Conservation (phyloP, 176 grass and related monocot species). For the Oryza punctata region DNA sequence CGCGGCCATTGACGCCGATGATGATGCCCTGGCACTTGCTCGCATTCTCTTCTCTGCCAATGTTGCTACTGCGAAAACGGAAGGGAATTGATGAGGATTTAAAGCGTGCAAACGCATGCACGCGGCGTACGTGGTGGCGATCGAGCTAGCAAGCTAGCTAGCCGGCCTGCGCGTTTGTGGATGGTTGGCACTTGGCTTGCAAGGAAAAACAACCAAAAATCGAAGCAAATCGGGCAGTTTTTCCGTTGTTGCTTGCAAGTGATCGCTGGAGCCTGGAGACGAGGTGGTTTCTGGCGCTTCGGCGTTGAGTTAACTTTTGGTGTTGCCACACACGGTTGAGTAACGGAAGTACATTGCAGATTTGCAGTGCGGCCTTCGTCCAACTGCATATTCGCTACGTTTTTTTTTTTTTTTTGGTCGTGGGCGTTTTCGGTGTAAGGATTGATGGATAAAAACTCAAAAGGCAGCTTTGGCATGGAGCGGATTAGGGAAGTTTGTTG, state of each 20-base stretch:
- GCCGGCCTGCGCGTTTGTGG: conserved; percentile 11
- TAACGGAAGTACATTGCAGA: background rate
- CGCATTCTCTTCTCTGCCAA: background rate
- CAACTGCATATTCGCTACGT: background rate
- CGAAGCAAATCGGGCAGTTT: conserved; percentile 25
- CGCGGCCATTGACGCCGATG: background rate
- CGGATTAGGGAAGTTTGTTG: background rate
- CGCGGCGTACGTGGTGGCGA: background rate
- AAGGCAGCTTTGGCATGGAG: background rate
- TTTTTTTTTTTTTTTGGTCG: background rate
- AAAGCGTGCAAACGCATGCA: conserved; percentile 1
- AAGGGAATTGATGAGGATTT: conserved; percentile 9
- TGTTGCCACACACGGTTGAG: background rate
- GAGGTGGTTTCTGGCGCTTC: conserved; percentile 15
- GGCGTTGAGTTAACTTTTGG: conserved; percentile 11
- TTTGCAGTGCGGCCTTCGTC: background rate
- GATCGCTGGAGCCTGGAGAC: background rate
- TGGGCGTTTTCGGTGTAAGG: background rate
- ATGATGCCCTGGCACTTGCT: background rate
- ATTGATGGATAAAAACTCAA: background rate
- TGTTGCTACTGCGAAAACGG: background rate
- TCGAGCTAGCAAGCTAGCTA: background rate
- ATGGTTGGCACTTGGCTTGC: conserved; percentile 48
- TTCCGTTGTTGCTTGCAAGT: conserved; percentile 26
- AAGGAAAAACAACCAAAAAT: conserved; percentile 42